phyloP scores from a whole-genome alignment of 2,329 filamentous ascomycete genomes.

The Chaetomium sp. region DNA sequence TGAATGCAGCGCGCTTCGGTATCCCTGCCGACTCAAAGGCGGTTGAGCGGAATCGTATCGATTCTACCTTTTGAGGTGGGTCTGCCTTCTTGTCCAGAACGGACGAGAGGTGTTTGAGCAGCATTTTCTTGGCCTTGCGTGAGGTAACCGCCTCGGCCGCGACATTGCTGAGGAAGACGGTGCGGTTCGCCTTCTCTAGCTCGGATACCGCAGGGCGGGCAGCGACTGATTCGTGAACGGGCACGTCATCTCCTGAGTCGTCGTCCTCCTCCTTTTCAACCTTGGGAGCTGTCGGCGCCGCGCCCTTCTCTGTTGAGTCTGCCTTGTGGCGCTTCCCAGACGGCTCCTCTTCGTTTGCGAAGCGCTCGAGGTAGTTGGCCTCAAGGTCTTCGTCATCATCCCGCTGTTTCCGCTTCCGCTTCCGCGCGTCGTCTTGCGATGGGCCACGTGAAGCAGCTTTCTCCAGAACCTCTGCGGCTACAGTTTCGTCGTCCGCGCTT shows the following conservation, averaged over 20 bases:
- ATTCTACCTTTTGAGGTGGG: conserved; percentile 75
- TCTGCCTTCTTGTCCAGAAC: conserved; percentile 61
- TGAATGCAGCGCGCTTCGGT: conserved; percentile 92
- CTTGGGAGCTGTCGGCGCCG: conserved; percentile 40
- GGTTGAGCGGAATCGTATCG: conserved; percentile 90
- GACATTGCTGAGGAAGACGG: conserved; percentile 91
- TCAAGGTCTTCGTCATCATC: conserved; percentile 72
- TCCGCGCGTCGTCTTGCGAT: conserved; percentile 54
- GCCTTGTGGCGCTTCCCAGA: conserved; percentile 58
- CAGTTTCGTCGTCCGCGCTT: conserved; percentile 43
- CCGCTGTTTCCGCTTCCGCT: conserved; percentile 62
- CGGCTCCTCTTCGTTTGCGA: conserved; percentile 62
- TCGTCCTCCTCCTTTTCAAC: conserved; percentile 40
- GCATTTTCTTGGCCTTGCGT: conserved; percentile 75
- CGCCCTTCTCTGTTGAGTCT: conserved; percentile 35
- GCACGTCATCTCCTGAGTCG: conserved; percentile 46
- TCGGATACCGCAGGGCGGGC: conserved; percentile 61
- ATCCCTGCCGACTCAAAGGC: conserved; percentile 76
- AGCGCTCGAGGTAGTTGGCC: conserved; percentile 66
- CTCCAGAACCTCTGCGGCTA: conserved; percentile 41
- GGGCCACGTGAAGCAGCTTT: conserved; percentile 45
- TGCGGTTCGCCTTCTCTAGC: conserved; percentile 82
- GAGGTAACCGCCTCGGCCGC: conserved; percentile 80
- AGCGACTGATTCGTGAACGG: conserved; percentile 60
- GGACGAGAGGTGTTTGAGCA: conserved; percentile 76